phyloP scores from a whole-genome alignment of 805 yeast genomes.

The Candida quercuum region DNA sequence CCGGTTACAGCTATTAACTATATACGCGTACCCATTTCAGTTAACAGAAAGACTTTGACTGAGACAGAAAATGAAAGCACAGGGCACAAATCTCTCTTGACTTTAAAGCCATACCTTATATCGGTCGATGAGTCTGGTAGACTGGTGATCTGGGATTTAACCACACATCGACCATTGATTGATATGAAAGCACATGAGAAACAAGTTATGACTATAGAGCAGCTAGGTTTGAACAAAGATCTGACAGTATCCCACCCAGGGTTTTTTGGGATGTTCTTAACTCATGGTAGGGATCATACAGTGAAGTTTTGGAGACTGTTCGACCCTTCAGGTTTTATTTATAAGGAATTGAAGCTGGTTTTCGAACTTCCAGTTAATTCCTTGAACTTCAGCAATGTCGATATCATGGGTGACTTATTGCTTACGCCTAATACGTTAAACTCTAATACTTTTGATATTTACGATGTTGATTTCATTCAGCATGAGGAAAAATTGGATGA shows the following conservation, averaged over 20 bases:
- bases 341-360: slow-evolving; percentile 17
- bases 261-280: slow-evolving; percentile 40
- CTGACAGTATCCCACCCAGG: slow-evolving; percentile 10
- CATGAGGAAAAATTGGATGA: slow-evolving; percentile 11
- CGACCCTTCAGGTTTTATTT: slow-evolving; percentile 2
- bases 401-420: slow-evolving; percentile 28
- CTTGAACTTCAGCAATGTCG: slow-evolving; percentile 67
- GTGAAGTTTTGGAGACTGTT: slow-evolving; percentile 40
- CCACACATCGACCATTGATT: slow-evolving; percentile 47
- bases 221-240: slow-evolving; percentile 28
- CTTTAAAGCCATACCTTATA: slow-evolving; percentile 32
- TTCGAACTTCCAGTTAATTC: slow-evolving; percentile 65
- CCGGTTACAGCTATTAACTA: slow-evolving; percentile 25
- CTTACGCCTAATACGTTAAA: slow-evolving; percentile 61
- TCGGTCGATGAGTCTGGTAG: slow-evolving; percentile 63
- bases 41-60: background rate
- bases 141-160: slow-evolving; percentile 60
- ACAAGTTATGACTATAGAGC: slow-evolving; percentile 44
- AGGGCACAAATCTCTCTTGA: background rate
- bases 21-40: slow-evolving; percentile 13
- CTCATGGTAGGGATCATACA: slow-evolving; percentile 66
- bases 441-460: slow-evolving; percentile 62
- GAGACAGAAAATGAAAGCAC: background rate
- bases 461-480: slow-evolving; percentile 29
- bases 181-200: slow-evolving; percentile 58